These are phyloP conservation scores for Cyamopsis tetragonoloba DNA, from an alignment of 306 rosid genomes.

Conservation along the genomic window DNA sequence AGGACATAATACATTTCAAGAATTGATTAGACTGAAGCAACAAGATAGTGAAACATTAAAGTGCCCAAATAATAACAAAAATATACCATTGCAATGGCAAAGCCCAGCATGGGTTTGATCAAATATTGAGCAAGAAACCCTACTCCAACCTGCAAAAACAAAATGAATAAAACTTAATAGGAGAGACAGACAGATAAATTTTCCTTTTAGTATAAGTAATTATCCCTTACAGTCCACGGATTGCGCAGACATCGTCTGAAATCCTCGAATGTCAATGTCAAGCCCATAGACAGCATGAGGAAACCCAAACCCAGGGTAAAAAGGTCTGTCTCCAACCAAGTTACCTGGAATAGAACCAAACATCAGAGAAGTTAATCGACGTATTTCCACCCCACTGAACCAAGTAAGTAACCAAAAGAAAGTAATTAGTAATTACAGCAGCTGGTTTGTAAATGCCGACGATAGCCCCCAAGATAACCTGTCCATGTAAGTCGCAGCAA, in stretches of 20 bases:
- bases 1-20: slow-evolving; percentile 14
- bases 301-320: slow-evolving; percentile 86
- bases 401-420: slow-evolving; percentile 23
- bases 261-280: slow-evolving; percentile 91
- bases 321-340: slow-evolving; percentile 89
- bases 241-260: slow-evolving; percentile 83
- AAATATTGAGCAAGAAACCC: slow-evolving; percentile 96
- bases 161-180: slow-evolving; percentile 21
- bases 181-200: neutral
- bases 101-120: slow-evolving; percentile 84
- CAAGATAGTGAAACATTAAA: neutral
- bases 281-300: slow-evolving; percentile 97
- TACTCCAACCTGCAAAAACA: slow-evolving; percentile 77
- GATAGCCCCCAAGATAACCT: slow-evolving; percentile 79
- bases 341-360: slow-evolving; percentile 57
- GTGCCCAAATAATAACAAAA: slow-evolving; percentile 6
- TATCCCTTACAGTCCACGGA: slow-evolving; percentile 78
- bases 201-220: neutral
- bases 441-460: slow-evolving; percentile 85
- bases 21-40: slow-evolving; percentile 10
- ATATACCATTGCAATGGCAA: slow-evolving; percentile 69
- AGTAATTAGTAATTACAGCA: slow-evolving; percentile 56
- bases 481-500: slow-evolving; percentile 34
- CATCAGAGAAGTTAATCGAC: slow-evolving; percentile 23
- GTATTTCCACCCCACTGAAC: slow-evolving; percentile 26